Conservation (phyloP, 345 rosid genomes). For the Citrus mangshanensis region DNA sequence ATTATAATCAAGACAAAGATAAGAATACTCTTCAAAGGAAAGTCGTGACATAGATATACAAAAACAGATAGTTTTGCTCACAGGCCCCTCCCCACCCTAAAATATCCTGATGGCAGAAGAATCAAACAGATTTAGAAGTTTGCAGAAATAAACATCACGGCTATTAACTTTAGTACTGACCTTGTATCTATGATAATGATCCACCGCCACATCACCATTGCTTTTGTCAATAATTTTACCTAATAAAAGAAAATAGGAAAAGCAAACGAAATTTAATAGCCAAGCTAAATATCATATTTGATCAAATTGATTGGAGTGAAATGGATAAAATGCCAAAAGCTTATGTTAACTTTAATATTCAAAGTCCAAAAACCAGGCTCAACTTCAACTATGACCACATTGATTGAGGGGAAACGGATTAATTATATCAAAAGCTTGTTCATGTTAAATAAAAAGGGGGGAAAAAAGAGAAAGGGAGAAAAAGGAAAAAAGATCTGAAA, state of each 20-base stretch:
- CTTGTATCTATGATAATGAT: constrained; percentile 79
- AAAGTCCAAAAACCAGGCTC: background rate
- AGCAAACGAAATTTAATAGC: background rate
- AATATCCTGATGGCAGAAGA: background rate
- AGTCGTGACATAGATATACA: background rate
- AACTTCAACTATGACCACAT: background rate
- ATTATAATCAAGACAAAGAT: background rate
- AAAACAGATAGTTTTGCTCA: background rate
- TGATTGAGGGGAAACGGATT: background rate
- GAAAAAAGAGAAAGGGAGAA: background rate
- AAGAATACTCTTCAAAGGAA: background rate
- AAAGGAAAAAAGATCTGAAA: constrained; percentile 11
- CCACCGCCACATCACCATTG: constrained; percentile 72
- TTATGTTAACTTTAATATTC: background rate
- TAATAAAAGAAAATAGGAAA: constrained; percentile 12
- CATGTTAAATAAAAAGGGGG: background rate
- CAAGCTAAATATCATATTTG: background rate
- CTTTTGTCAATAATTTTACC: constrained; percentile 72
- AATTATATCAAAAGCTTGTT: background rate
- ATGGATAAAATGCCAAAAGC: background rate
- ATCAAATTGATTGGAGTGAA: background rate
- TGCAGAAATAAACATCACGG: background rate
- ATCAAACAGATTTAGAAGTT: background rate
- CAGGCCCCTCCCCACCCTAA: background rate
- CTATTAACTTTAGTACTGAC: constrained; percentile 25